Evolutionary conservation across 495 filamentous ascomycete species (phyloP), one percentile per base, ranked within the genome.

Genomic region (Annulohypoxylon stygium): DNA sequence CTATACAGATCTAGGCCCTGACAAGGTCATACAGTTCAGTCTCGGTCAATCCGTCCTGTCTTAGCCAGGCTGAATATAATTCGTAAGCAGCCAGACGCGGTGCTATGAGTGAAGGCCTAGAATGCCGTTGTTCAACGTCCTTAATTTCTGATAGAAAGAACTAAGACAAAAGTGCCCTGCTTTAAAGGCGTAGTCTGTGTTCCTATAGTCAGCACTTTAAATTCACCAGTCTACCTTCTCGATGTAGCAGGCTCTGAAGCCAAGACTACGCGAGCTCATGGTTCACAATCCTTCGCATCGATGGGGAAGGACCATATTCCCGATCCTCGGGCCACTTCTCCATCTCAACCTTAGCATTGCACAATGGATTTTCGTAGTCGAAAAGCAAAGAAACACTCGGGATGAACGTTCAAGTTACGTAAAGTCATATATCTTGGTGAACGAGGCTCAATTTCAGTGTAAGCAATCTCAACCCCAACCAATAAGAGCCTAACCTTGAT

Each of bases 221-320:
- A 53, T 53, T 20, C 33, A 26, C 5, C 18, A n/a, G 14, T 37
- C 34, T 14, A 64, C 61, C 61, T 64, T 37, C 61, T 64, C 3
- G 23, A 64, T 64, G 16, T 18, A 33, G 61, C 14, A 11, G 0
- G 26, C 16, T 20, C 12, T 39, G 53, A 47, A 50, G 47, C 30
- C 47, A 39, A 33, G 61, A 26, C 47, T 14, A 48, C 4, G 10
- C 43, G 11, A 37, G 16, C 3, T 10, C 61, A 64, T 64, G 61
- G 61, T 64, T 64, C 61, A 41, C 30, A 48, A 64, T 54, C 47
- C 61, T 53, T 64, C 61, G 16, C 12, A 1, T 64, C 16, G 34
- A 25, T 26, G 34, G 1, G 16, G 14, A 53, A 4, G 16, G 14
- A 53, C 12, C 20, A 16, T n/a, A 33, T 26, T 18, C 39, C 39